Evolutionary conservation across 108 stramenopile genomes (phyloP).

Genomic region (Asterionellopsis glacialis): DNA sequence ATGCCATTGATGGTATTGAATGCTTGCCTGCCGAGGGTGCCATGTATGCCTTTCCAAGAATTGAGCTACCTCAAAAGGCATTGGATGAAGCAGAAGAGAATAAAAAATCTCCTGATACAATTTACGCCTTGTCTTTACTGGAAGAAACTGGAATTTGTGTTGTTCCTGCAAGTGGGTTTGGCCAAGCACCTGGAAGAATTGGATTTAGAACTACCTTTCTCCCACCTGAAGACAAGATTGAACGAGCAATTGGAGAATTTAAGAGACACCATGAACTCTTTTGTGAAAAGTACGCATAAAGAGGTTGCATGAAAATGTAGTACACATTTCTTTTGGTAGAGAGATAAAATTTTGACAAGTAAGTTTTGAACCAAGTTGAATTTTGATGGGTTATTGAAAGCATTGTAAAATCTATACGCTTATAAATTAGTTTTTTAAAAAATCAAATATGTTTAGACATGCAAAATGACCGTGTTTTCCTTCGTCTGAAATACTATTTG

Average conservation of each 20-base stretch:
- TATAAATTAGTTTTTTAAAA: too few species aligned
- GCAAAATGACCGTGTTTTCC: too few species aligned
- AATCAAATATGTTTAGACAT: too few species aligned
- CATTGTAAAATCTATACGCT: too few species aligned
- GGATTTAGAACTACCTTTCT: slow-evolving; percentile 95
- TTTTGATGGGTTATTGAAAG: too few species aligned
- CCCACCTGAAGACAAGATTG: slow-evolving; percentile 80
- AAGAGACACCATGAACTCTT: slow-evolving; percentile 79
- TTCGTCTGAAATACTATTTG: too few species aligned
- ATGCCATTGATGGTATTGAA: slow-evolving; percentile 78
- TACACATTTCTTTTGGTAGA: too few species aligned
- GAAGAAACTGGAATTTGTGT: slow-evolving; percentile 90
- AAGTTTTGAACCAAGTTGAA: too few species aligned
- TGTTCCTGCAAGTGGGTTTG: slow-evolving; percentile 93
- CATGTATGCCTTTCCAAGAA: slow-evolving; percentile 92
- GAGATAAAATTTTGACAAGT: too few species aligned
- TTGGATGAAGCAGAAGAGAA: slow-evolving; percentile 67
- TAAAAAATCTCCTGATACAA: slow-evolving; percentile 78
- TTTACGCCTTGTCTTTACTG: slow-evolving; percentile 84
- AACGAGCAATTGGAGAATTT: slow-evolving; percentile 66
- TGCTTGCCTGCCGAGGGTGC: slow-evolving; percentile 89
- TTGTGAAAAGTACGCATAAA: slow-evolving; percentile 49
- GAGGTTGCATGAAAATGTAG: too few species aligned
- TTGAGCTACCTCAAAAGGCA: slow-evolving; percentile 72
- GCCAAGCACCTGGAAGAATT: slow-evolving; percentile 80